Conservation (phyloP, 2,329 filamentous ascomycete species). For the Stemphylium beticola region DNA sequence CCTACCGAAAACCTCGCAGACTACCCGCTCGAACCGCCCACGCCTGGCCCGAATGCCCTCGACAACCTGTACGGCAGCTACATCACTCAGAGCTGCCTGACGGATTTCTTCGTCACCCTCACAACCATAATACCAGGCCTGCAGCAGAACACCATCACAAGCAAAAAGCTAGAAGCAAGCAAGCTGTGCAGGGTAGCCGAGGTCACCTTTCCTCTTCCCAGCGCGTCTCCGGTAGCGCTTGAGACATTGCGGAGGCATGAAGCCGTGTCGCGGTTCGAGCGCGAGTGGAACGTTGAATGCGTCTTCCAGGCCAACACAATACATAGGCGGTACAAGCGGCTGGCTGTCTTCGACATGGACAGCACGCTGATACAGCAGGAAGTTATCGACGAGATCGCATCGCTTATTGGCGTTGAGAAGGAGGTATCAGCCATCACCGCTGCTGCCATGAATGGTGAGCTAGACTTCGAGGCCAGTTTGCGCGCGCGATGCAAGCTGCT, state of each 20-base stretch:
- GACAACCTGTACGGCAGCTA: constrained; percentile 63
- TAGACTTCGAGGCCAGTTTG: constrained; percentile 88
- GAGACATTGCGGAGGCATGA: constrained; percentile 79
- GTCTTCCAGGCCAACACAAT: constrained; percentile 76
- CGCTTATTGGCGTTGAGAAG: constrained; percentile 79
- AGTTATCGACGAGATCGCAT: constrained; percentile 93
- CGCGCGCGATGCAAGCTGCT: constrained; percentile 80
- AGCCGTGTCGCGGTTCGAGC: constrained; percentile 79
- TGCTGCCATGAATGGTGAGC: constrained; percentile 92
- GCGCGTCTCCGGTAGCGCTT: constrained; percentile 59
- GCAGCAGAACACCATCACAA: constrained; percentile 55
- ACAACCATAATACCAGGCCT: constrained; percentile 57
- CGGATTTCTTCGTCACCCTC: constrained; percentile 61
- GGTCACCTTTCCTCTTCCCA: constrained; percentile 65
- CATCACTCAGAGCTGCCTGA: constrained; percentile 61
- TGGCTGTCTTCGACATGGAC: constrained; percentile 99
- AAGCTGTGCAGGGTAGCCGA: constrained; percentile 70
- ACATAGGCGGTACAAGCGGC: constrained; percentile 78
- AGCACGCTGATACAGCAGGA: constrained; percentile 96
- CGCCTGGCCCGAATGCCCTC: constrained; percentile 60
- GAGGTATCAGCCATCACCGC: constrained; percentile 88
- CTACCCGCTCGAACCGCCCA: constrained; percentile 61
- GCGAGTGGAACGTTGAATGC: constrained; percentile 87
- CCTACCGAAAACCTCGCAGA: constrained; percentile 59
- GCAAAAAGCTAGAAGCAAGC: constrained; percentile 63